Conservation (phyloP, 1,139 yeast species). For the Debaryomycetaceae sp. region DNA sequence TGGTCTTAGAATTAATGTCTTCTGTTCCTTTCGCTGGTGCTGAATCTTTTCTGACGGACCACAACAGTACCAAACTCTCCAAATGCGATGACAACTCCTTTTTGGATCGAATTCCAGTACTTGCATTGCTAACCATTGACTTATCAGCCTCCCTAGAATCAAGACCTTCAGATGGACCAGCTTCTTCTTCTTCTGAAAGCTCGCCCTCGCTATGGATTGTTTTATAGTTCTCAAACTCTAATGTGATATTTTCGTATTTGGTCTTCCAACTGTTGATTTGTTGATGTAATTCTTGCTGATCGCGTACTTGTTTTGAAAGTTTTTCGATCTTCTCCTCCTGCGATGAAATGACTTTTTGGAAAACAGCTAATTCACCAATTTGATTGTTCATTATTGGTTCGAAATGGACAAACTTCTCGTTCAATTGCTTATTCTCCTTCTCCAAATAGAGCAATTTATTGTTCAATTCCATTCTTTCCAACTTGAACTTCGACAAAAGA, state of each 20-base stretch:
- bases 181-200: conserved; percentile 11
- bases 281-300: conserved; percentile 43
- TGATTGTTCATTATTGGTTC: conserved; percentile 57
- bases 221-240: conserved; percentile 45
- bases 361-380: conserved; percentile 47
- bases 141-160: conserved; percentile 14
- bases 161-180: conserved; percentile 17
- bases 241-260: conserved; percentile 40
- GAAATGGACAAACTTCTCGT: conserved; percentile 39
- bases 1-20: conserved; percentile 6
- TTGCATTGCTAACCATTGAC: conserved; percentile 26
- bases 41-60: conserved; percentile 21
- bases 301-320: conserved; percentile 40
- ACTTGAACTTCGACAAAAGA: conserved; percentile 37
- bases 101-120: conserved; percentile 19
- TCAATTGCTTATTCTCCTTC: conserved; percentile 43
- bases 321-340: conserved; percentile 49
- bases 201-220: conserved; percentile 35
- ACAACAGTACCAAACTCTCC: conserved; percentile 35
- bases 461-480: conserved; percentile 42
- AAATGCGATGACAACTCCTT: conserved; percentile 39
- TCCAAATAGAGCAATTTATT: conserved; percentile 45
- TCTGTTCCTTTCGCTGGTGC: conserved; percentile 8
- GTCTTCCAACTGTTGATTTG: conserved; percentile 47
- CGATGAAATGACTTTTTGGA: conserved; percentile 52